Conservation (phyloP, 805 yeast genomes). For the Saccharomycopsis lassenensis region DNA sequence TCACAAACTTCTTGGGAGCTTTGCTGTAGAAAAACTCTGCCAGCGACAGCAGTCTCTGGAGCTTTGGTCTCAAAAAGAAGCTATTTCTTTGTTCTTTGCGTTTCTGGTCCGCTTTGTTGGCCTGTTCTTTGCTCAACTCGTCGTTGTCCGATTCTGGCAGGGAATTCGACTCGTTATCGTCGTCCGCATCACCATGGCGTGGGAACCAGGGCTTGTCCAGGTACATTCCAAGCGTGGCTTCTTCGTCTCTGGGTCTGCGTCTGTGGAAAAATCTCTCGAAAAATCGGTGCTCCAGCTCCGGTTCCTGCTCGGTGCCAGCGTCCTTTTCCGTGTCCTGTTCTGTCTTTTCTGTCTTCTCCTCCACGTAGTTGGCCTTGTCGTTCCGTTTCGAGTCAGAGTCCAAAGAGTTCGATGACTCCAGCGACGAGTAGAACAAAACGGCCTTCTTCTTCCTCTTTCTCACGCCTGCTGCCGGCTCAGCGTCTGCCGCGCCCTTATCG, state of each 20-base stretch:
- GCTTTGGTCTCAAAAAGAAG: conserved; percentile 6
- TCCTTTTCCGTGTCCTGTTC: not conserved
- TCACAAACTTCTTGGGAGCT: not conserved
- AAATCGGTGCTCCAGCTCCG: not conserved
- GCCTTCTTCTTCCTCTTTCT: not conserved
- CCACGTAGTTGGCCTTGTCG: not conserved
- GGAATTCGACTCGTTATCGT: not conserved
- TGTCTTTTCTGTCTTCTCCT: not conserved
- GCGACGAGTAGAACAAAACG: too few relatives aligned
- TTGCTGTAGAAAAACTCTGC: not conserved
- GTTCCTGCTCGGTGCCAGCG: conserved; percentile 2
- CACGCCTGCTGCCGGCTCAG: not conserved
- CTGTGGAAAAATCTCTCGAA: not conserved
- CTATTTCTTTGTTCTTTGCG: conserved; percentile 3
- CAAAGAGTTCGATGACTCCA: too few relatives aligned
- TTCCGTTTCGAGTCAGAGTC: too few relatives aligned
- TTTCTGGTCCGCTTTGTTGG: conserved; percentile 1
- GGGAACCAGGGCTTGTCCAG: too few relatives aligned
- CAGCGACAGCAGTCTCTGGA: not conserved
- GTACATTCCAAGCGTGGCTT: not conserved
- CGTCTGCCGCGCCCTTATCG: not conserved
- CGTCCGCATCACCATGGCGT: not conserved
- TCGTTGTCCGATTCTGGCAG: not conserved
- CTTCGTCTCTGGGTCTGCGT: not conserved
- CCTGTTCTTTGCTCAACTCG: not conserved